These are phyloP conservation scores for Edaphochlamys debaryana DNA, from an alignment of 139 green algal species.

Conservation along the genomic window DNA sequence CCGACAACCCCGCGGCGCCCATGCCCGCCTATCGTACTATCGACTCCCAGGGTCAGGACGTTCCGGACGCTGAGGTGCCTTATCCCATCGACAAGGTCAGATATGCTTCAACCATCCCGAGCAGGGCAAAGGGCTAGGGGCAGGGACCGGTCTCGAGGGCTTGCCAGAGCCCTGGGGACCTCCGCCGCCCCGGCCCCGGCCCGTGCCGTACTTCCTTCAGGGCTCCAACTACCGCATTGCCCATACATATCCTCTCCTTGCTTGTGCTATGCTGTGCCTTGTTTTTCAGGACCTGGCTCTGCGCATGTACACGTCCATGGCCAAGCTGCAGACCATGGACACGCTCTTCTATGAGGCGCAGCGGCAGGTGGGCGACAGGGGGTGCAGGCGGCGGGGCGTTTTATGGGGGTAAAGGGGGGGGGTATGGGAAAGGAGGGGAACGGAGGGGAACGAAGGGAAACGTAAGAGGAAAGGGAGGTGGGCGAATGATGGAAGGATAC, in stretches of 20 bases:
- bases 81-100: conserved; percentile 53
- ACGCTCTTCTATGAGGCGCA: conserved; percentile 95
- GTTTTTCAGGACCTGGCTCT: conserved; percentile 53
- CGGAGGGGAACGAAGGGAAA: too few relatives aligned
- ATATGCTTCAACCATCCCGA: too few relatives aligned
- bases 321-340: conserved; percentile 83
- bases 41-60: conserved; percentile 58
- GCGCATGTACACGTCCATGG: conserved; percentile 75
- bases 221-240: too few relatives aligned
- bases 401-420: neutral
- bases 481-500: too few relatives aligned
- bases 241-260: too few relatives aligned
- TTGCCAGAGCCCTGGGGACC: too few relatives aligned
- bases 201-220: too few relatives aligned
- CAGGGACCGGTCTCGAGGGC: too few relatives aligned
- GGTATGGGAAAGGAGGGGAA: neutral
- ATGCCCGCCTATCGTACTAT: conserved; percentile 78
- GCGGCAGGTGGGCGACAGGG: conserved; percentile 85
- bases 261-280: too few relatives aligned
- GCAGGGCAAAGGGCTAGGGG: too few relatives aligned
- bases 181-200: too few relatives aligned
- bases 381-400: neutral
- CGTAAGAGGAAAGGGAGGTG: neutral
- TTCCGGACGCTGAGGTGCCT: conserved; percentile 56
- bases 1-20: neutral